phyloP scores from a whole-genome alignment of 163 green algal genomes.

The Prototheca stagnorum region DNA sequence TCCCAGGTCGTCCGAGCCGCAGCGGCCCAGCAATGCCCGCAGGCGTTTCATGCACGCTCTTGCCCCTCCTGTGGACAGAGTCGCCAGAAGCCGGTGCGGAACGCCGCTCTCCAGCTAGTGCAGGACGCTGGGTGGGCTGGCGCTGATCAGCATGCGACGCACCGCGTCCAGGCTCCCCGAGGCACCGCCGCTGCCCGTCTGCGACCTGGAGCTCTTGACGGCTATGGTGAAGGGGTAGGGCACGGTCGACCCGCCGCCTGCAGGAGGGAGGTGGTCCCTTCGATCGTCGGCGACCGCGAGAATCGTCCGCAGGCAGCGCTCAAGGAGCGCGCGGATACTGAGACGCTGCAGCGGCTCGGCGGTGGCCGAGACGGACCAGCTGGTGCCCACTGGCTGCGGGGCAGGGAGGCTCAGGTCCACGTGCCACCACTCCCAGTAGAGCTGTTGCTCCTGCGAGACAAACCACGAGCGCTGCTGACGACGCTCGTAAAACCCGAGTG shows the following conservation, averaged over 20 bases:
- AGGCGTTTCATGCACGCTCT: no score
- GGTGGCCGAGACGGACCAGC: not conserved
- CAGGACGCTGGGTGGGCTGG: slow-evolving; percentile 60
- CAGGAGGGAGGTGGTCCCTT: slow-evolving; percentile 77
- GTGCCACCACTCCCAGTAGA: slow-evolving; percentile 83
- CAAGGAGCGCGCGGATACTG: slow-evolving; percentile 2
- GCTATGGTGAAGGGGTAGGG: slow-evolving; percentile 91
- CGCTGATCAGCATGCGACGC: slow-evolving; percentile 61
- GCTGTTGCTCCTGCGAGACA: slow-evolving; percentile 45
- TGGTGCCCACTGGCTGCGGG: not conserved
- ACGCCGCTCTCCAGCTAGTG: slow-evolving; percentile 9
- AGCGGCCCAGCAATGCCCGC: no score
- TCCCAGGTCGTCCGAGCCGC: no score
- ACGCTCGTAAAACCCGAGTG: slow-evolving; percentile 55
- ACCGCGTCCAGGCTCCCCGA: slow-evolving; percentile 44
- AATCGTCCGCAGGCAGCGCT: slow-evolving; percentile 29
- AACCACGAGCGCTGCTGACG: slow-evolving; percentile 45
- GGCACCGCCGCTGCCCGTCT: slow-evolving; percentile 27
- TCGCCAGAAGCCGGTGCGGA: no score
- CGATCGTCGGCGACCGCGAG: slow-evolving; percentile 50
- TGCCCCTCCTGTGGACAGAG: no score
- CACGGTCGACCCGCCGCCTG: slow-evolving; percentile 44
- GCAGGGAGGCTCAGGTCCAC: slow-evolving; percentile 8
- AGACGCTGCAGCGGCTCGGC: not conserved
- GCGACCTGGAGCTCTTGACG: no score